Base-by-base conservation (phyloP, 2,329 filamentous ascomycete genomes). In the Didymella keratinophila region DNA sequence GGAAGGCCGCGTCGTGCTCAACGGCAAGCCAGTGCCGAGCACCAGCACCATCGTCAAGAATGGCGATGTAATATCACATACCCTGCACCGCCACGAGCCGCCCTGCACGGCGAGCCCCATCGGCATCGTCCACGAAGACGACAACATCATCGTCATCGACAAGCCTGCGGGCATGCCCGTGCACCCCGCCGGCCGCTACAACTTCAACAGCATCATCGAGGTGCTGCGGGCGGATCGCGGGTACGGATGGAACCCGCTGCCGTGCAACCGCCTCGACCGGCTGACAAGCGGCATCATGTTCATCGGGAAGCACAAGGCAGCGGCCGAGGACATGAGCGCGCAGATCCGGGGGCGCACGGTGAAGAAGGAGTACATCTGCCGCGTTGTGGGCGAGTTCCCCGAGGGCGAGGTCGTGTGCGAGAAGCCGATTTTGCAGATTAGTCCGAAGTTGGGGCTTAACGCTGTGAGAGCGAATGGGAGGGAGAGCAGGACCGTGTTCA, bases 271-370 rank as follows among this genome's bases (percentile, higher is more conserved):
- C n/a, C 86, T 99, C 27, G 95, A 99, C 75, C 84, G 95, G 51
- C 80, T 99, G 69, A 99, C 95, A 0, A 97, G 92, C 68, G 95
- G 95, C 47, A 91, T 99, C 74, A 98, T 99, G 94, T 99, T 99
- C 76, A 88, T 99, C 68, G 95, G 90, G 27, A 99, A 99, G 79
- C 88, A 91, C 63, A 83, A 88, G 36, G 86, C 87, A 70, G 91
- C 91, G 0, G 94, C 95, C 0, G 92, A 94, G 64, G 82, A 83
- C 30, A 84, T 99, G 66, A 87, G 89, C 53, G 80, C 83, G 41
- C 90, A 97, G 76, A 91, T 99, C 58, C 86, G 87, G 65, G 85
- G 85, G 5, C 85, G 95, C 34, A 94, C 89, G 0, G 91, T 99
- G 36, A 88, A 92, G 68, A 99, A 99, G 76, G 95, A 99, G 76